Evolutionary conservation across 2,329 filamentous ascomycete species (phyloP).

Genomic region (Sporothrix pallida): DNA sequence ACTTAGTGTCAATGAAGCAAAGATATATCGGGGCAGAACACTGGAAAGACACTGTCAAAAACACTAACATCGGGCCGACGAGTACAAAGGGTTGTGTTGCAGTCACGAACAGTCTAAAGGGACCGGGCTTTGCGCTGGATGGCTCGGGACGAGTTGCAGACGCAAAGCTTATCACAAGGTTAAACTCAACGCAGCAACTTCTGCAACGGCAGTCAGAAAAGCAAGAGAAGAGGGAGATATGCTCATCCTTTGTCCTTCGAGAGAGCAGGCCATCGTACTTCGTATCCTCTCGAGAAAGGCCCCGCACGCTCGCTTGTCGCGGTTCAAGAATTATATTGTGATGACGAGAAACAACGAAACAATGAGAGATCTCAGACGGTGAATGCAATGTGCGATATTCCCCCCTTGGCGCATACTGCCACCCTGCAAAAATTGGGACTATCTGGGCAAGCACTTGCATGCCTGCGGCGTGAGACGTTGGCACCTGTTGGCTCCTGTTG

Average conservation of each 20-base stretch:
- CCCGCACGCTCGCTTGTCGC: conserved; percentile 8
- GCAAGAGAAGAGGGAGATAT: background rate
- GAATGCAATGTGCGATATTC: conserved; percentile 2
- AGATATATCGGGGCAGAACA: no score
- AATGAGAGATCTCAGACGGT: background rate
- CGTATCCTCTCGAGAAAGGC: background rate
- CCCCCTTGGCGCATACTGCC: conserved; percentile 11
- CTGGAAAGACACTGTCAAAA: background rate
- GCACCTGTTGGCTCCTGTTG: background rate
- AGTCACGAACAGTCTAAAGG: background rate
- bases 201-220: background rate
- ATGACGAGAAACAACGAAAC: background rate
- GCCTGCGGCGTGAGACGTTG: background rate
- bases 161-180: conserved; percentile 16
- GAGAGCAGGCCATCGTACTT: background rate
- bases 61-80: background rate
- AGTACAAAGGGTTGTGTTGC: no score
- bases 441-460: background rate
- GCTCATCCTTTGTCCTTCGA: background rate
- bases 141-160: conserved; percentile 20
- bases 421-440: background rate
- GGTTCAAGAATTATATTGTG: background rate
- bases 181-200: background rate
- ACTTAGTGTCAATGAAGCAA: no score
- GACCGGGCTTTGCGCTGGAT: background rate